Percentiles rank a stretch among this genome's conserved stretches.
These are phyloP conservation scores for Schwanniomyces etchellsii DNA, from an alignment of 1,139 yeast genomes.

Conservation along the genomic window DNA sequence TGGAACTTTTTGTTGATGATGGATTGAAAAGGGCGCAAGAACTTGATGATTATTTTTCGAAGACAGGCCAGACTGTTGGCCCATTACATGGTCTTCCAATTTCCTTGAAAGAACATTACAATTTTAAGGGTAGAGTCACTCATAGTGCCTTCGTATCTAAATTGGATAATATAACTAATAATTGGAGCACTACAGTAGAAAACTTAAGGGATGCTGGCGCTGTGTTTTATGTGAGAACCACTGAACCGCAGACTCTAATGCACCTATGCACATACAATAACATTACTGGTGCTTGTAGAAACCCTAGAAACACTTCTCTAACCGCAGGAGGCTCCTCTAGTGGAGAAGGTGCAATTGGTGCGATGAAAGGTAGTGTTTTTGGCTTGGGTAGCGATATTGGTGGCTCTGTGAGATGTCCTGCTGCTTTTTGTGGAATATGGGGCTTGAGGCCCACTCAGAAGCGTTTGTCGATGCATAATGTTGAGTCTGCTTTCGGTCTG, in stretches of 20 bases:
- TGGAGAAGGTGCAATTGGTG: slow-evolving; percentile 21
- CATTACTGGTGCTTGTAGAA: slow-evolving; percentile 15
- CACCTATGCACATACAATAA: slow-evolving; percentile 11
- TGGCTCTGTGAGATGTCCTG: slow-evolving; percentile 56
- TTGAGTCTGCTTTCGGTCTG: slow-evolving; percentile 16
- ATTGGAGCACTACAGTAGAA: slow-evolving; percentile 16
- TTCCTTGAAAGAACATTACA: slow-evolving; percentile 11
- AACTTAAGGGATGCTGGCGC: slow-evolving; percentile 11
- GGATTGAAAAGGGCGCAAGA: slow-evolving; percentile 27
- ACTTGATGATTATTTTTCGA: slow-evolving; percentile 16
- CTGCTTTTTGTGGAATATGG: slow-evolving; percentile 47
- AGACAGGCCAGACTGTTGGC: slow-evolving; percentile 1
- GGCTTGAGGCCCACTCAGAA: slow-evolving; percentile 45
- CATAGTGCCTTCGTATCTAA: slow-evolving; percentile 10
- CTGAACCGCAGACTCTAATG: slow-evolving; percentile 12
- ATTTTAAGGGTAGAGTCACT: slow-evolving; percentile 7
- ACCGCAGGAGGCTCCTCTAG: slow-evolving; percentile 23
- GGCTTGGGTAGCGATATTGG: slow-evolving; percentile 60
- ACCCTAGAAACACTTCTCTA: slow-evolving; percentile 16
- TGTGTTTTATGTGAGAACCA: slow-evolving; percentile 10
- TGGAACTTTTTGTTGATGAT: slow-evolving; percentile 26
- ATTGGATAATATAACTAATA: slow-evolving; percentile 14
- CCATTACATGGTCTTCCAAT: slow-evolving; percentile 11
- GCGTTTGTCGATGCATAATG: slow-evolving; percentile 9
- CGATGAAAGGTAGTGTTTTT: slow-evolving; percentile 13